Evolutionary conservation across 345 rosid genomes (phyloP).

Genomic region (Eucalyptus marginata): DNA sequence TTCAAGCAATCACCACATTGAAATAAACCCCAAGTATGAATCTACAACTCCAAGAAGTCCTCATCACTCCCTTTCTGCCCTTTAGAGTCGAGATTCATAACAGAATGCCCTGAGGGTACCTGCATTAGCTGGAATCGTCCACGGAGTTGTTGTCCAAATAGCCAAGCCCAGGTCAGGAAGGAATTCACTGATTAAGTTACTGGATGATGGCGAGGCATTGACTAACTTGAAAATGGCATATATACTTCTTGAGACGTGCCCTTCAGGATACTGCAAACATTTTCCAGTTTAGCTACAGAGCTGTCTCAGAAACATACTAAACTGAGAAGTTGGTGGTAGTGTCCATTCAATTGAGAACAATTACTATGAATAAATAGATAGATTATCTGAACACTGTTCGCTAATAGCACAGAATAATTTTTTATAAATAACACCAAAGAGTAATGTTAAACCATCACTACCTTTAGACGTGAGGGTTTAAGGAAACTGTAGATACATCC

Average conservation of each 20-base stretch:
- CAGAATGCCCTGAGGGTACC: slow-evolving; percentile 18
- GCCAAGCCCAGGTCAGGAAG: slow-evolving; percentile 71
- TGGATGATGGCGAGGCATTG: slow-evolving; percentile 21
- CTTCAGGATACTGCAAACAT: slow-evolving; percentile 76
- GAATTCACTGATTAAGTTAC: slow-evolving; percentile 41
- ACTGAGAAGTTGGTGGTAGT: not conserved
- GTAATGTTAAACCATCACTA: not conserved
- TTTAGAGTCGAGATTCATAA: not conserved
- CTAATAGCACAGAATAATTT: not conserved
- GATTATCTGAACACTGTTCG: not conserved
- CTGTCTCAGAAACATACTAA: not conserved
- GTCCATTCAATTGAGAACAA: not conserved
- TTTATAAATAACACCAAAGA: not conserved
- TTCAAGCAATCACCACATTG: not conserved
- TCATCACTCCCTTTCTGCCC: not conserved
- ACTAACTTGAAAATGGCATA: slow-evolving; percentile 62
- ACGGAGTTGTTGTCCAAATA: slow-evolving; percentile 97
- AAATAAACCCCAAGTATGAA: not conserved
- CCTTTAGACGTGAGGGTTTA: not conserved
- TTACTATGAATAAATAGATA: not conserved
- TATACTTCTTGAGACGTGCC: slow-evolving; percentile 89
- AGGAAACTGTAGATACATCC: not conserved
- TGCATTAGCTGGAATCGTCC: slow-evolving; percentile 96
- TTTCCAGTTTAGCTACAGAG: not conserved
- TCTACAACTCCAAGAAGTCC: not conserved